phyloP scores from a whole-genome alignment of 2,329 filamentous ascomycete species.

The Simplicillium aogashimaense region DNA sequence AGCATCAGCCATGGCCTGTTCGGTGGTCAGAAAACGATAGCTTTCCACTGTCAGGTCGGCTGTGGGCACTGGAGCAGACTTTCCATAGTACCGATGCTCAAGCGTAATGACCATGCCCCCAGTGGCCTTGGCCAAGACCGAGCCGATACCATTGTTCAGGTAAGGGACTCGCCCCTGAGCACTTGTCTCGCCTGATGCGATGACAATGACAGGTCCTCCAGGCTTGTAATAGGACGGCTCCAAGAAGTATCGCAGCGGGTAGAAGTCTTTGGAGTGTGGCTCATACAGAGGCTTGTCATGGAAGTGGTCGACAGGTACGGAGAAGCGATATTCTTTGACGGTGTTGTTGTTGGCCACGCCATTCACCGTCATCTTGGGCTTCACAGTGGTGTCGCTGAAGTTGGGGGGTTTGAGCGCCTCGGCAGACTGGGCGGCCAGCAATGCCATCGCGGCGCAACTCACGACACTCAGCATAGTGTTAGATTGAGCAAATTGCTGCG shows the following conservation, averaged over 20 bases:
- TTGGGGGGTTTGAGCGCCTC: too few species aligned
- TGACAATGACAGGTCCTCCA: constrained; percentile 72
- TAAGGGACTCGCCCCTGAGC: constrained; percentile 53
- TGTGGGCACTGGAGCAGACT: constrained; percentile 58
- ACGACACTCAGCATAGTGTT: too few species aligned
- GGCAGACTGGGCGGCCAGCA: too few species aligned
- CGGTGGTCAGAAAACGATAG: constrained; percentile 71
- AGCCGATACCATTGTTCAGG: constrained; percentile 67
- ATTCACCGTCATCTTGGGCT: too few species aligned
- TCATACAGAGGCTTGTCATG: constrained; percentile 69
- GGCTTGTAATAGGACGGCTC: constrained; percentile 64
- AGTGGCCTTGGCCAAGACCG: constrained; percentile 59
- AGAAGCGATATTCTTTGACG: constrained; percentile 14
- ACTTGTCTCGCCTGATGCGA: constrained; percentile 61
- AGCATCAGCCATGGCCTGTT: constrained; percentile 72
- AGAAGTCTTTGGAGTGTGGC: constrained; percentile 60
- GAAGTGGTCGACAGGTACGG: constrained; percentile 66
- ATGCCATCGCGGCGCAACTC: too few species aligned
- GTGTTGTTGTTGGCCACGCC: neutral
- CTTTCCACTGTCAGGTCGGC: constrained; percentile 29
- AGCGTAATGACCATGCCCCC: constrained; percentile 69
- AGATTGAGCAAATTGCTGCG: too few species aligned
- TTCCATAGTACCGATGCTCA: constrained; percentile 82
- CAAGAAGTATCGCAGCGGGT: constrained; percentile 72
- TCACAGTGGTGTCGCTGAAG: too few species aligned